Percentiles rank a stretch among this genome's conserved stretches.
Conservation (phyloP, 176 grass and related monocot species). For the Chloris gayana region DNA sequence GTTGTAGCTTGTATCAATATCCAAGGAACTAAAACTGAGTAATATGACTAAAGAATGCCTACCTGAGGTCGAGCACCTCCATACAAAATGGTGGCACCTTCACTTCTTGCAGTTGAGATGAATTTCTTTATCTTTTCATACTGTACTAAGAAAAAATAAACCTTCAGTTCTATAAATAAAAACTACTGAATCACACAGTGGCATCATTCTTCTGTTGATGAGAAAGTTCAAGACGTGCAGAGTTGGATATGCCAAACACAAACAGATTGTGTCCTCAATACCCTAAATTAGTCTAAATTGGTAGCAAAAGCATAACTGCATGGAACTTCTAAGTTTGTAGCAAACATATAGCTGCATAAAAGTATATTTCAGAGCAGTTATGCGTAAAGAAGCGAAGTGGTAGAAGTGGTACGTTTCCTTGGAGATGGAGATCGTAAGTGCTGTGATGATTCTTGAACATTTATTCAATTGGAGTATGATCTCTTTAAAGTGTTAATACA, state of each 20-base stretch:
- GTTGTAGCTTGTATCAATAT: constrained; percentile 33
- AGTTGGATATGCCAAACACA: not conserved
- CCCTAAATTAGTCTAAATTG: not conserved
- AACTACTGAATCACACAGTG: not conserved
- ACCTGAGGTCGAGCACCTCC: constrained; percentile 83
- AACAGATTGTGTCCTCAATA: not conserved
- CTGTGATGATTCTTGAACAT: not conserved
- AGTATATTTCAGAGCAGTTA: not conserved
- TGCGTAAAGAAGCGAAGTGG: not conserved
- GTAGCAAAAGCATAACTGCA: not conserved
- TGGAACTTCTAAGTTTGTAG: not conserved
- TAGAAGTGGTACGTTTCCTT: not conserved
- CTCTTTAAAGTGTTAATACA: not conserved
- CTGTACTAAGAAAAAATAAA: constrained; percentile 48
- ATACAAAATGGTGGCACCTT: constrained; percentile 83
- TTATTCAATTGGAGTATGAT: not conserved
- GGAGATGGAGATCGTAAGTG: not conserved
- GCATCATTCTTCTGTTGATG: constrained; percentile 1
- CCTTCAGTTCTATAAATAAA: not conserved
- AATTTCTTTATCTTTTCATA: constrained; percentile 85
- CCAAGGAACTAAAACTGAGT: not conserved
- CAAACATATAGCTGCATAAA: constrained; percentile 18
- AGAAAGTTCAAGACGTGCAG: constrained; percentile 7
- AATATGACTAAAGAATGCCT: constrained; percentile 24
- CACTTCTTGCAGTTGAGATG: constrained; percentile 69